phyloP scores from a whole-genome alignment of 2,329 filamentous ascomycete species.

The Fusarium pseudocircinatum region DNA sequence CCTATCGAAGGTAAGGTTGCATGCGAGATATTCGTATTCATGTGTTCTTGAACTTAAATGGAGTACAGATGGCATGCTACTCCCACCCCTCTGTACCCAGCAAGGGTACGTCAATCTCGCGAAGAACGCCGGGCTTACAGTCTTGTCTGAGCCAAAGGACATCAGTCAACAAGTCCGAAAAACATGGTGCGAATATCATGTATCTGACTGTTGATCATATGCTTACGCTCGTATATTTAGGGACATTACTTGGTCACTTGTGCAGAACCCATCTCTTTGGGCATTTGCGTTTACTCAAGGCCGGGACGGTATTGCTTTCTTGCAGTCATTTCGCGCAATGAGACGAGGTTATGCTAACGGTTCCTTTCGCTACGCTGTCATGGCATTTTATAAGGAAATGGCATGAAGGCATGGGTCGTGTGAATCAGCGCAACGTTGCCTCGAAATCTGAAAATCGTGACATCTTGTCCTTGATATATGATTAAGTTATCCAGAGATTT shows the following conservation, averaged over 20 bases:
- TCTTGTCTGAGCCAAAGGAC: slow-evolving; percentile 60
- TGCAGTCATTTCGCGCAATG: slow-evolving; percentile 71
- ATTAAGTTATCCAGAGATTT: neutral
- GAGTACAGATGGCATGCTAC: slow-evolving; percentile 64
- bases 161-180: slow-evolving; percentile 67
- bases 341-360: slow-evolving; percentile 67
- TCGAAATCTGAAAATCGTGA: neutral
- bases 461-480: neutral
- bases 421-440: neutral
- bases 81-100: slow-evolving; percentile 65
- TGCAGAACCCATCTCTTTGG: slow-evolving; percentile 69
- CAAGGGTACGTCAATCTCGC: slow-evolving; percentile 63
- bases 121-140: slow-evolving; percentile 57
- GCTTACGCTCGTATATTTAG: slow-evolving; percentile 45
- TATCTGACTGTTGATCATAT: neutral
- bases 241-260: slow-evolving; percentile 70
- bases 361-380: slow-evolving; percentile 67
- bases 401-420: neutral
- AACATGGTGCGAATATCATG: slow-evolving; percentile 60
- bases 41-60: neutral
- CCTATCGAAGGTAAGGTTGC: slow-evolving; percentile 62
- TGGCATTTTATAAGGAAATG: slow-evolving; percentile 61
- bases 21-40: neutral
- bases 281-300: slow-evolving; percentile 69
- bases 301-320: slow-evolving; percentile 67